Conservation (phyloP, 192 early-diverging fungal genomes). For the Coemansia sp. region DNA sequence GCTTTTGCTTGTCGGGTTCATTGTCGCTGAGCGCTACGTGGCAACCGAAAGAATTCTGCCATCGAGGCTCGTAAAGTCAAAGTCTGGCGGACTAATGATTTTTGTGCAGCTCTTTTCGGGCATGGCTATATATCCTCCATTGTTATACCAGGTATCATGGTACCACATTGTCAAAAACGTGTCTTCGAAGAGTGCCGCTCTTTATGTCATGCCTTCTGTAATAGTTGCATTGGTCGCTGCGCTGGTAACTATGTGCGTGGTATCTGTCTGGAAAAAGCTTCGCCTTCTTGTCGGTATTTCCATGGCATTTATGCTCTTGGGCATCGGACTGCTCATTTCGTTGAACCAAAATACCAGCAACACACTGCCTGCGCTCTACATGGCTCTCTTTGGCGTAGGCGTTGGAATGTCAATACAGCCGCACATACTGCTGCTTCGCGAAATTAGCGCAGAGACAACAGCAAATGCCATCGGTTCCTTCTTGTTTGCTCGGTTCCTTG, state of each 20-base stretch:
- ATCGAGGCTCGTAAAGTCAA: conserved; percentile 58
- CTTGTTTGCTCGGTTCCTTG: conserved; percentile 30
- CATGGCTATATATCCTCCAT: conserved; percentile 25
- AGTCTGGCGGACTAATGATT: conserved; percentile 25
- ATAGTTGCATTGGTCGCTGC: conserved; percentile 17
- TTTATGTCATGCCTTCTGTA: conserved; percentile 21
- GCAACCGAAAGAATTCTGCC: conserved; percentile 55
- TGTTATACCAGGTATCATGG: conserved; percentile 67
- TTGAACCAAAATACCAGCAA: conserved; percentile 28
- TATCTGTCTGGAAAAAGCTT: conserved; percentile 8
- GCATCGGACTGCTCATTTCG: conserved; percentile 24
- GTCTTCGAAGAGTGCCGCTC: conserved; percentile 10
- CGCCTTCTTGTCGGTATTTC: conserved; percentile 20
- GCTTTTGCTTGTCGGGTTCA: conserved; percentile 60
- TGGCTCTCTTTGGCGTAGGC: conserved; percentile 43
- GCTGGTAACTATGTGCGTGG: neutral
- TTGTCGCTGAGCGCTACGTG: conserved; percentile 64
- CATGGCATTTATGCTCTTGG: conserved; percentile 24
- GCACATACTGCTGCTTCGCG: conserved; percentile 21
- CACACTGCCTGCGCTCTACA: conserved; percentile 20
- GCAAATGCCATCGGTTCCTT: conserved; percentile 22
- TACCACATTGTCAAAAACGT: conserved; percentile 60
- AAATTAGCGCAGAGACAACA: conserved; percentile 7
- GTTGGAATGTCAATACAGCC: conserved; percentile 35
- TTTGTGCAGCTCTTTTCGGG: conserved; percentile 30